A percentile compares a stretch with the other conserved stretches of the same genome.
These are phyloP conservation scores for Orychophragmus violaceus DNA, from an alignment of 345 rosid species.

Conservation along the genomic window DNA sequence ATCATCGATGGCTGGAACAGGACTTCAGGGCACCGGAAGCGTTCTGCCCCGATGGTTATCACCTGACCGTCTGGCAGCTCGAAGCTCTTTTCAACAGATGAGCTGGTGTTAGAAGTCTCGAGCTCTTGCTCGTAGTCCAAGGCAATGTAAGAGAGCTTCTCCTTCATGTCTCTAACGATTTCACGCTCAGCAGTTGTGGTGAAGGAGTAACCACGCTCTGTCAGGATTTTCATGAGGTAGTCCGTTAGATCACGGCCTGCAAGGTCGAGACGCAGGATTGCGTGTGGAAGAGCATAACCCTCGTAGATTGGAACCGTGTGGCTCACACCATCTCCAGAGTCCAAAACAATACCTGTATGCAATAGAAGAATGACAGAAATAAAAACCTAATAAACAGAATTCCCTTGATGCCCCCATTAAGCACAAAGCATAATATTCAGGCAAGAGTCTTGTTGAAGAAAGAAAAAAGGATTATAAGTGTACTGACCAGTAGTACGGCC, in stretches of 20 bases:
- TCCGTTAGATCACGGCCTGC: conserved; percentile 60
- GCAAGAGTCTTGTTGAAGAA: background rate
- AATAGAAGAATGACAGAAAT: background rate
- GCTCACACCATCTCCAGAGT: conserved; percentile 68
- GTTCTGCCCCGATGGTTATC: conserved; percentile 57
- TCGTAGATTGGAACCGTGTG: conserved; percentile 63
- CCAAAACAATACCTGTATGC: conserved; percentile 49
- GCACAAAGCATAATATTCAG: background rate
- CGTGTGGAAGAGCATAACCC: conserved; percentile 63
- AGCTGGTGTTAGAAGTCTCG: conserved; percentile 54
- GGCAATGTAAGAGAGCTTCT: conserved; percentile 60
- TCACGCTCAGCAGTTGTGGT: conserved; percentile 77
- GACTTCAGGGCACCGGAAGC: conserved; percentile 68
- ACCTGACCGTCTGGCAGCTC: conserved; percentile 72
- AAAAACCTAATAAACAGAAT: background rate
- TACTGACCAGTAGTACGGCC: conserved; percentile 64
- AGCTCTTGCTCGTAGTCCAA: conserved; percentile 74
- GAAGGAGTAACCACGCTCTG: conserved; percentile 62
- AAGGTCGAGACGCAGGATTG: conserved; percentile 54
- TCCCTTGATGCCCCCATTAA: background rate
- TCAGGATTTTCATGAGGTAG: conserved; percentile 56
- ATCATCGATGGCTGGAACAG: conserved; percentile 70
- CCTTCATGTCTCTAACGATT: conserved; percentile 63
- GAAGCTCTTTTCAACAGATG: conserved; percentile 57
- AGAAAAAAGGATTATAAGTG: background rate